These are phyloP conservation scores for Pseudogymnoascus verrucosus DNA, from an alignment of 2,329 filamentous ascomycete genomes.

Conservation along the genomic window DNA sequence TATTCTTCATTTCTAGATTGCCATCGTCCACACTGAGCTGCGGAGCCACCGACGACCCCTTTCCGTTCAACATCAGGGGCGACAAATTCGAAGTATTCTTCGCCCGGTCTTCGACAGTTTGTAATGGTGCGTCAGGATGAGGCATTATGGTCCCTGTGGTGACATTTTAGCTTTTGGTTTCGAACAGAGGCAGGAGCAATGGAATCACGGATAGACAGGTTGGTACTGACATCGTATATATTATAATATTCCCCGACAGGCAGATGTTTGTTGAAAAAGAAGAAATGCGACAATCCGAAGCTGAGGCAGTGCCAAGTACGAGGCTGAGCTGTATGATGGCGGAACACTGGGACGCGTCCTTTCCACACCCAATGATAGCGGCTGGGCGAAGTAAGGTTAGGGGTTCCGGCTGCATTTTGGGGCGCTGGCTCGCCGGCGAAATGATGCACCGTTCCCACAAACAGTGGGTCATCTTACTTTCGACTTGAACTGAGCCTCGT, in stretches of 20 bases:
- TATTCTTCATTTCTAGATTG: constrained; percentile 28
- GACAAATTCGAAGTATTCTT: constrained; percentile 23
- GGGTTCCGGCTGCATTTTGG: not conserved
- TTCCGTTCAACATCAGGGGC: constrained; percentile 48
- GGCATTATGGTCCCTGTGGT: constrained; percentile 18
- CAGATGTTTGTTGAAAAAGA: not conserved
- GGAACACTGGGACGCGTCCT: not conserved
- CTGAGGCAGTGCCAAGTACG: not conserved
- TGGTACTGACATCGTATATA: constrained; percentile 3
- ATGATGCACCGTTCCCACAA: constrained; percentile 5
- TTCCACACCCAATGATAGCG: not conserved
- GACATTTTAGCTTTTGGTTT: not conserved
- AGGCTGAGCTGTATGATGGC: constrained; percentile 1
- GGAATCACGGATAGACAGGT: not conserved
- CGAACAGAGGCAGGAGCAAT: not conserved
- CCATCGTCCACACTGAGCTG: constrained; percentile 39
- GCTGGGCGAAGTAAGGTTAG: not conserved
- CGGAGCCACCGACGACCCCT: constrained; percentile 44
- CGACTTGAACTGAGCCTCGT: not conserved
- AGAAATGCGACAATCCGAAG: not conserved
- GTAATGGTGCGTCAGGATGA: constrained; percentile 16
- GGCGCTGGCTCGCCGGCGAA: not conserved
- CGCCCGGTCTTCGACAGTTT: constrained; percentile 14
- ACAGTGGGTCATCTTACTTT: not conserved
- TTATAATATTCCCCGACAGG: not conserved